Conservation (phyloP, 306 rosid genomes). For the Cotoneaster glaucophyllus region DNA sequence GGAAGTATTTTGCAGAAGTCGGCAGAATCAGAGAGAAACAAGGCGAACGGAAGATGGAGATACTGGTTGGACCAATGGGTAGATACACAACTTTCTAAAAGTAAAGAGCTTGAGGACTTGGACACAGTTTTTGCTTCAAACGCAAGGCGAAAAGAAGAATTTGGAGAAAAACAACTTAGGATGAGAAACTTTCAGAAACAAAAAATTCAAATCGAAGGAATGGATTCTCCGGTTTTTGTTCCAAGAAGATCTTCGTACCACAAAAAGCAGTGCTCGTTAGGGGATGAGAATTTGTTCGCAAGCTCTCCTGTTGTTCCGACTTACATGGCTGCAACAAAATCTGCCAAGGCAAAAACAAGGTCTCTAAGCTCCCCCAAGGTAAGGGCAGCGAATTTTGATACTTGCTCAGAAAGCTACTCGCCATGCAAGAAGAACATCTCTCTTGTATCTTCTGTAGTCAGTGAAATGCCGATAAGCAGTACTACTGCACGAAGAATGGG, state of each 20-base stretch:
- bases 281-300: constrained; percentile 46
- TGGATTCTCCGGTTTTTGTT: constrained; percentile 38
- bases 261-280: constrained; percentile 54
- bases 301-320: constrained; percentile 69
- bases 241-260: constrained; percentile 45
- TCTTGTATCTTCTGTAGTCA: constrained; percentile 38
- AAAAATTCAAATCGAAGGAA: constrained; percentile 25
- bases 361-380: constrained; percentile 66
- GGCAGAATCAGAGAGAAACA: constrained; percentile 73
- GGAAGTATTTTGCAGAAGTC: constrained; percentile 47
- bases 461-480: constrained; percentile 29
- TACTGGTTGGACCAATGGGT: constrained; percentile 97
- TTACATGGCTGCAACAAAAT: constrained; percentile 96
- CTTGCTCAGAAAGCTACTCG: constrained; percentile 53
- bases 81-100: constrained; percentile 82
- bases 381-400: constrained; percentile 46
- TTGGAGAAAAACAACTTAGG: constrained; percentile 34
- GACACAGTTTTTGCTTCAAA: constrained; percentile 48
- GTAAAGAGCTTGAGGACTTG: constrained; percentile 88
- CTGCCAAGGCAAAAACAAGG: constrained; percentile 73
- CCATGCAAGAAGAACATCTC: constrained; percentile 72
- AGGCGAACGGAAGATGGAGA: constrained; percentile 83
- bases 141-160: constrained; percentile 32
- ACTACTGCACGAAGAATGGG: constrained; percentile 15
- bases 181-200: constrained; percentile 29